Percentiles rank a stretch among this genome's conserved stretches.
Evolutionary conservation across 2,329 filamentous ascomycete species (phyloP).

Genomic region (Aspergillus clavatus): DNA sequence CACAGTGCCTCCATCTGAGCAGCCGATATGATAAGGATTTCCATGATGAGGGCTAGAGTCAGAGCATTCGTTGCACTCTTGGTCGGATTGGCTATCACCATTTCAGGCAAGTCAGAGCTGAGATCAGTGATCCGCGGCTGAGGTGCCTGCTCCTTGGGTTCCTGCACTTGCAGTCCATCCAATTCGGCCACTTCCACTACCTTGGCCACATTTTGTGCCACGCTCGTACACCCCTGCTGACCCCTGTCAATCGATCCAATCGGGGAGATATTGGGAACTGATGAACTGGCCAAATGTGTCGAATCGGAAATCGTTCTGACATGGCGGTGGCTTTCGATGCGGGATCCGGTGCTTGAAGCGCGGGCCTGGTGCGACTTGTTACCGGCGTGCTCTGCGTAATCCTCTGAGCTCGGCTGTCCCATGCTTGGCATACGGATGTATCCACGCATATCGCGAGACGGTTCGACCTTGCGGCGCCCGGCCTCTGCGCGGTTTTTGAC

Average conservation of each 20-base stretch:
- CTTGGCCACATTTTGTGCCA: slow-evolving; percentile 5
- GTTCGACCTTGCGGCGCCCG: slow-evolving; percentile 8
- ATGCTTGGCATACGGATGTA: slow-evolving; percentile 35
- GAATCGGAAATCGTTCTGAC: slow-evolving; percentile 9
- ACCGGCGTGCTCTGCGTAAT: slow-evolving; percentile 16
- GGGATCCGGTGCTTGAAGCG: slow-evolving; percentile 1
- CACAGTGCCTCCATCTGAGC: slow-evolving; percentile 24
- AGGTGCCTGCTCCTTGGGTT: slow-evolving; percentile 9
- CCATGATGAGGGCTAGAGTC: slow-evolving; percentile 27
- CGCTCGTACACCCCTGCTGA: background rate
- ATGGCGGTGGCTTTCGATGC: slow-evolving; percentile 2
- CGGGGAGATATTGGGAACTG: slow-evolving; percentile 1
- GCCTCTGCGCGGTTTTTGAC: slow-evolving; percentile 11
- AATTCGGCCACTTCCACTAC: slow-evolving; percentile 32
- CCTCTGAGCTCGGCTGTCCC: slow-evolving; percentile 25
- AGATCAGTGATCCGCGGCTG: slow-evolving; percentile 17
- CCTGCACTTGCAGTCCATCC: slow-evolving; percentile 31
- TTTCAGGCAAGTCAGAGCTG: slow-evolving; percentile 14
- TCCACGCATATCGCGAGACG: slow-evolving; percentile 29
- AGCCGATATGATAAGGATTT: slow-evolving; percentile 26
- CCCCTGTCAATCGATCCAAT: slow-evolving; percentile 4
- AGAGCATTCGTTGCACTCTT: slow-evolving; percentile 16
- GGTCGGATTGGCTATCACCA: background rate
- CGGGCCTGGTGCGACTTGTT: slow-evolving; percentile 6
- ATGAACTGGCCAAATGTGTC: background rate